Evolutionary conservation across 768 basidiomycete species (phyloP).

Genomic region (Tylopilus rubrobrunneus): DNA sequence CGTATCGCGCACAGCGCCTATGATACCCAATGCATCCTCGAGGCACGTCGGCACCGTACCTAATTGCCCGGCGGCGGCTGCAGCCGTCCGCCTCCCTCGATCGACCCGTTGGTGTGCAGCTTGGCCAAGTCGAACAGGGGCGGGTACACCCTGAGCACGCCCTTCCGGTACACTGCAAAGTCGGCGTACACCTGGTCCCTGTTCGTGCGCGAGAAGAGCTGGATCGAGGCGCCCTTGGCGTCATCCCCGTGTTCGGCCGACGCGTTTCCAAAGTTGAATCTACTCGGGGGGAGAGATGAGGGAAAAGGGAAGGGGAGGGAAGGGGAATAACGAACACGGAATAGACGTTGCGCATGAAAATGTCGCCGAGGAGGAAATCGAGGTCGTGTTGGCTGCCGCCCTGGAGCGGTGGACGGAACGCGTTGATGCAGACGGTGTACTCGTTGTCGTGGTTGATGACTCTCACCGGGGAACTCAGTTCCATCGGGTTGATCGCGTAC

Average conservation of each 20-base stretch:
- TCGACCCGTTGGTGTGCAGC: constrained; percentile 20
- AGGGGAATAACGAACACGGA: constrained; percentile 31
- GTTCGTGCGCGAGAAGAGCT: constrained; percentile 38
- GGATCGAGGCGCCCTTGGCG: constrained; percentile 34
- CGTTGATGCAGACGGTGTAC: constrained; percentile 37
- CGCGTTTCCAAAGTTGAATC: constrained; percentile 42
- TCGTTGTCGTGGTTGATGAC: constrained; percentile 27
- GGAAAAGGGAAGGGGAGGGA: not conserved
- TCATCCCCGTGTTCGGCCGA: constrained; percentile 10
- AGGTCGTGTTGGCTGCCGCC: constrained; percentile 22
- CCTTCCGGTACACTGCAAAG: constrained; percentile 16
- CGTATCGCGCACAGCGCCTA: too few relatives aligned
- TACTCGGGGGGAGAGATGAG: constrained; percentile 3
- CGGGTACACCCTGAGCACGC: constrained; percentile 14
- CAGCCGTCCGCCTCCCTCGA: constrained; percentile 17
- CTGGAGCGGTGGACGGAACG: constrained; percentile 31
- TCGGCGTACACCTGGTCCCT: constrained; percentile 32
- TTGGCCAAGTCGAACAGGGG: constrained; percentile 23
- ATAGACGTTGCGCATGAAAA: constrained; percentile 46
- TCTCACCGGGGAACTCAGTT: constrained; percentile 32
- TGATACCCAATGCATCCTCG: too few relatives aligned
- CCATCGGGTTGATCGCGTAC: constrained; percentile 43
- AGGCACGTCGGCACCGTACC: too few relatives aligned
- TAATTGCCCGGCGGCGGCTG: constrained; percentile 3
- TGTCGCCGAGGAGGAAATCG: constrained; percentile 41